Base-by-base conservation (phyloP, 441 rosid genomes). In the Erodium texanum region DNA sequence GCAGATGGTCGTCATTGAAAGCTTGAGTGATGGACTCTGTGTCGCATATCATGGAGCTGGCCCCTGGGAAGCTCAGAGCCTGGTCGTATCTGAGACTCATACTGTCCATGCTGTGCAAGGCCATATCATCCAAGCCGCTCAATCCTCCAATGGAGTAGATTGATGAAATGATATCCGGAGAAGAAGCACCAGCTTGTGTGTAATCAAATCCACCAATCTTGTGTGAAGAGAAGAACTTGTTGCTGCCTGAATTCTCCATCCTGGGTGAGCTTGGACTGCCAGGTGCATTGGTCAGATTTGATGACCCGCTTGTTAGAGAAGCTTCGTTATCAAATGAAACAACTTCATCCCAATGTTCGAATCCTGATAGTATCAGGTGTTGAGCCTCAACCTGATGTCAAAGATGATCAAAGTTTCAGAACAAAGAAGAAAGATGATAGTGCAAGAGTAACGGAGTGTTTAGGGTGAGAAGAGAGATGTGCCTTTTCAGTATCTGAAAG, bases 401-500 rank as follows among this genome's bases (percentile, higher is more conserved):
- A 23, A 76, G 19, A 36, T 43, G 23, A 73, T 24, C 1, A 54
- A 65, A 41, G 68, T 70, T n/a, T 48, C 45, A 71, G 58, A 68
- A 72, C 48, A n/a, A 64, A n/a, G 32, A 18, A 19, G 24, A 9
- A 20, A 54, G 45, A 32, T n/a, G n/a, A n/a, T n/a, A n/a, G n/a
- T n/a, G n/a, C n/a, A n/a, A n/a, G 72, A 52, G 48, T 1, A 58
- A 10, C 14, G 58, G 18, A 41, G 68, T 66, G 24, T n/a, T 68
- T 27, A 2, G 66, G 64, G 62, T 66, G 67, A 45, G 19, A 27
- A 27, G 54, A 69, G 73, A 66, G 73, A 20, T 56, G 20, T 89
- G 79, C 99, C 96, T 89, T 94, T 74, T 94, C 89, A 45, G 84
- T 79, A 69, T 89, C 97, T 18, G 97, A 77, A 72, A 87, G 84